phyloP scores from a whole-genome alignment of 176 grass and related monocot genomes.

The Phoenix roebelenii region DNA sequence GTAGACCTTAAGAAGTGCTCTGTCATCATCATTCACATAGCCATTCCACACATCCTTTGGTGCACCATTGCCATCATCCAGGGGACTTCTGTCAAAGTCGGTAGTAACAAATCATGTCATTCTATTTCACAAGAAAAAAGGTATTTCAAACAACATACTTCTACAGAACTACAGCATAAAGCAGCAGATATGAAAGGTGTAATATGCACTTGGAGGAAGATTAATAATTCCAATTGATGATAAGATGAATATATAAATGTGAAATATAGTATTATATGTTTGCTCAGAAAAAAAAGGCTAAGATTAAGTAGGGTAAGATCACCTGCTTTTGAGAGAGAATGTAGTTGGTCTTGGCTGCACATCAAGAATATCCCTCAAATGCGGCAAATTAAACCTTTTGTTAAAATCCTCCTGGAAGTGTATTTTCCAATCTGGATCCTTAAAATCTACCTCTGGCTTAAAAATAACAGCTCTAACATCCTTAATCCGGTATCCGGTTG shows the following conservation, averaged over 20 bases:
- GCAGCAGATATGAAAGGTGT: not conserved
- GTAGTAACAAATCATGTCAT: too few species aligned
- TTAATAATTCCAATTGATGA: too few species aligned
- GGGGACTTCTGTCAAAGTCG: conserved; percentile 42
- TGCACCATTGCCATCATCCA: conserved; percentile 44
- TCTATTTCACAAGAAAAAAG: not conserved
- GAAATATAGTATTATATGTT: too few species aligned
- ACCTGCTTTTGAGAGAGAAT: conserved; percentile 87
- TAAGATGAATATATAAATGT: too few species aligned
- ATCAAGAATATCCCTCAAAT: conserved; percentile 74
- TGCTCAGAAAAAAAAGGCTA: not conserved
- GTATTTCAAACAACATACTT: conserved; percentile 1
- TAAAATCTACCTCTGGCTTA: conserved; percentile 47
- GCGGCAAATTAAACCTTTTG: conserved; percentile 70
- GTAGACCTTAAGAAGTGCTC: conserved; percentile 80
- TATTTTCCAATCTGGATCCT: conserved; percentile 60
- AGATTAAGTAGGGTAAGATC: not conserved
- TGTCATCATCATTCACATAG: conserved; percentile 92
- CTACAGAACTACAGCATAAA: not conserved
- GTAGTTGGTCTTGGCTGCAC: conserved; percentile 63
- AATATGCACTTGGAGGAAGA: not conserved
- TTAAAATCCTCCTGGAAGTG: conserved; percentile 80
- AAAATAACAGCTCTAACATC: not conserved
- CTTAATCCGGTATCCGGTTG: conserved; percentile 21
- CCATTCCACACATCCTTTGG: conserved; percentile 53